Evolutionary conservation across 2,329 filamentous ascomycete species (phyloP), one percentile per base, ranked within the genome.

Genomic region (Pestalotiopsis fici): DNA sequence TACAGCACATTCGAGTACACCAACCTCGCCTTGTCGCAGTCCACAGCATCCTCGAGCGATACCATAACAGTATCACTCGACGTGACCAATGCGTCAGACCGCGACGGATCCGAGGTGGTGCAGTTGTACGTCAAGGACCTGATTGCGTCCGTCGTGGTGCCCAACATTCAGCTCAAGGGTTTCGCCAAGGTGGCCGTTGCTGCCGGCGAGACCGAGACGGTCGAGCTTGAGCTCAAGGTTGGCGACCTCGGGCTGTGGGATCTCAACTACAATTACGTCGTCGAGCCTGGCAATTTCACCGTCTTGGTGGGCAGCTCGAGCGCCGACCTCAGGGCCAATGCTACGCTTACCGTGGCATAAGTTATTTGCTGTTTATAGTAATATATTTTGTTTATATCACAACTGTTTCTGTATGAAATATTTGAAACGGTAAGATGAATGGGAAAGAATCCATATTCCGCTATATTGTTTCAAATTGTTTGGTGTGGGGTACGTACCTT

Each of bases 281-380:
- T 94, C 47, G 92, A 94, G 83, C 86, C 87, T 3, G 91, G 91
- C 1, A 85, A 90, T 54, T 94, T 93, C 75, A 78, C 83, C 4
- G 80, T 93, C 11, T 81, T 85, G 65, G 85, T 91, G 18, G 91
- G 90, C n/a, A 84, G 81, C 65, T 86, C 85, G 27, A 90, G 88
- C 71, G 79, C 80, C 65, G 85, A 90, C 75, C 74, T 90, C 66
- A 83, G 83, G 70, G 81, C 80, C 0, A 90, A 87, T 73, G 82
- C 83, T 39, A 90, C 85, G 1, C 83, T 90, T 59, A 87, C 83
- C 5, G 86, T 90, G 18, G 39, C 64, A 11, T 66, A 66, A 31
- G 28, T 28, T 50, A 50, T 15, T 27, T 59, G 57, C 43, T 6
- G 31, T 11, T 35, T 35, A 35, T 35, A 35, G 31, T 35, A 35